A percentile compares a stretch with the other conserved stretches of the same genome.
Evolutionary conservation across 2,329 filamentous ascomycete species (phyloP).

Genomic region (Xylaria arbuscula): DNA sequence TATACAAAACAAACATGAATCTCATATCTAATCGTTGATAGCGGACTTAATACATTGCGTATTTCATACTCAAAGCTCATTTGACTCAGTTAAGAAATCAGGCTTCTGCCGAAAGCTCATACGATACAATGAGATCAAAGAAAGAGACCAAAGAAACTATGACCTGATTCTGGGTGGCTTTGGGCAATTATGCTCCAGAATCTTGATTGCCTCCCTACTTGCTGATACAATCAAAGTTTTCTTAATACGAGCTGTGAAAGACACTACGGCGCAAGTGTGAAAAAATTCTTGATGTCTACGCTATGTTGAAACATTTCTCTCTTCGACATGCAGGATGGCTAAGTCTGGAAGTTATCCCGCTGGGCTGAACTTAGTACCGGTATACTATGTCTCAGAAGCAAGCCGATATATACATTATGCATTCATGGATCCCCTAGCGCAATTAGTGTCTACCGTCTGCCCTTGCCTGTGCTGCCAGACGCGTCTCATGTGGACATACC

Average conservation of each 20-base stretch:
- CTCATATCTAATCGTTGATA: background rate
- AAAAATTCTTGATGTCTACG: background rate
- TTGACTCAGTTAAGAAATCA: too few relatives aligned
- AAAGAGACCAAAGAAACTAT: too few relatives aligned
- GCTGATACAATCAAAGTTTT: background rate
- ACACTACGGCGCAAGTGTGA: background rate
- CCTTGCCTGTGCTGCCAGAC: background rate
- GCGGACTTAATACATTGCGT: background rate
- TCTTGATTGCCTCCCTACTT: background rate
- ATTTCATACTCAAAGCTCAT: too few relatives aligned
- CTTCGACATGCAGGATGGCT: background rate
- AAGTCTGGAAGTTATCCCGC: background rate
- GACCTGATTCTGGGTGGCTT: too few relatives aligned
- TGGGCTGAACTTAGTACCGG: too few relatives aligned
- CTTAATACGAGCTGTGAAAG: background rate
- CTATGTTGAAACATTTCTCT: background rate
- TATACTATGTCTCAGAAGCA: constrained; percentile 5
- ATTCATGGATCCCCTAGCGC: background rate
- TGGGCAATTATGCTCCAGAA: too few relatives aligned
- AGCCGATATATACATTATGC: background rate
- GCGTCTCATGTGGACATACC: background rate
- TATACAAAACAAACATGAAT: background rate
- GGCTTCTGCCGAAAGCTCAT: too few relatives aligned
- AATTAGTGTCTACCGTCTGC: background rate
- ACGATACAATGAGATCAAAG: too few relatives aligned